phyloP scores from a whole-genome alignment of 2,329 filamentous ascomycete species.

The Fusarium decemcellulare region DNA sequence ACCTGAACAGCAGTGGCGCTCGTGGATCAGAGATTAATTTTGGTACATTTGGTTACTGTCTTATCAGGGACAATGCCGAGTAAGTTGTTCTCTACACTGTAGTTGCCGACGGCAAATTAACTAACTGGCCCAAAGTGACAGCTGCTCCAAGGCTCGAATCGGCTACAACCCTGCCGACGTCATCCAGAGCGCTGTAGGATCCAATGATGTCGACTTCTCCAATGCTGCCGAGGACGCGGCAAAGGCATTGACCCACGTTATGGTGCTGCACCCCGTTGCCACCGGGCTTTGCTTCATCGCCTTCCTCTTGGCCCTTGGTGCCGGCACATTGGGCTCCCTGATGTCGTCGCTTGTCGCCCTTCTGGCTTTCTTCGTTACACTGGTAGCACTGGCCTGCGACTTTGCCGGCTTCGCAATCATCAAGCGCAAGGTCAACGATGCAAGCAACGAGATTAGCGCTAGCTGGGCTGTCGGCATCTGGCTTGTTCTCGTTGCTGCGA shows the following conservation, averaged over 20 bases:
- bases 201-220: slow-evolving; percentile 58
- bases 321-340: slow-evolving; percentile 67
- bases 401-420: slow-evolving; percentile 71
- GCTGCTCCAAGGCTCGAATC: slow-evolving; percentile 63
- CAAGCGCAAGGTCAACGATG: slow-evolving; percentile 66
- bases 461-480: slow-evolving; percentile 70
- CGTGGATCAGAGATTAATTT: slow-evolving; percentile 60
- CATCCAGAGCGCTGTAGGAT: slow-evolving; percentile 54
- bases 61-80: slow-evolving; percentile 47
- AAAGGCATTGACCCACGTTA: slow-evolving; percentile 67
- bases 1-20: slow-evolving; percentile 56
- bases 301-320: slow-evolving; percentile 68
- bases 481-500: slow-evolving; percentile 69
- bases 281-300: slow-evolving; percentile 70
- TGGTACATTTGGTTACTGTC: slow-evolving; percentile 74
- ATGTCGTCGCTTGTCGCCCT: slow-evolving; percentile 64
- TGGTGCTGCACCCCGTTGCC: slow-evolving; percentile 75
- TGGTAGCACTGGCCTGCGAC: slow-evolving; percentile 68
- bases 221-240: slow-evolving; percentile 59
- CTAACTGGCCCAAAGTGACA: slow-evolving; percentile 50
- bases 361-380: slow-evolving; percentile 64
- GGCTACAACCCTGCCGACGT: slow-evolving; percentile 69
- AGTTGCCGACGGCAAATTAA: slow-evolving; percentile 18
- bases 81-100: slow-evolving; percentile 14
- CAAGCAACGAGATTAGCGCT: slow-evolving; percentile 57